Evolutionary conservation across 1,139 yeast species (phyloP).

Genomic region (Chernovozyma aurita): DNA sequence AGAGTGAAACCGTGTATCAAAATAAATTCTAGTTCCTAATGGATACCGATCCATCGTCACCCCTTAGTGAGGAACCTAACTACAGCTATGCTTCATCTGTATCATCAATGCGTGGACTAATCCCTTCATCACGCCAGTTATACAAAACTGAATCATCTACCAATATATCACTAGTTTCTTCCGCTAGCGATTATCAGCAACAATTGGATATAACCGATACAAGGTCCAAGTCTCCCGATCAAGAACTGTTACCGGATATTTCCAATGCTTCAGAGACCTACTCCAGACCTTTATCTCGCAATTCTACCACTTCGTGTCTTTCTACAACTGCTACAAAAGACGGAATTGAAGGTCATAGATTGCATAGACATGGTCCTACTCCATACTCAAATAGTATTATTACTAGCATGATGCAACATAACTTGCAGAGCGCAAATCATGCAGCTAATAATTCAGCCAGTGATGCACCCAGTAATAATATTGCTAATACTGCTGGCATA

Average conservation of each 20-base stretch:
- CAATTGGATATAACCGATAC: not conserved
- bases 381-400: constrained; percentile 32
- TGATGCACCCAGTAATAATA: not conserved
- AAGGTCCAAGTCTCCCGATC: not conserved
- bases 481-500: not conserved
- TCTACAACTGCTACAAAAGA: constrained; percentile 73
- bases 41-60: not conserved
- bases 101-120: not conserved
- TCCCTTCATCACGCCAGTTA: not conserved
- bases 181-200: constrained; percentile 3
- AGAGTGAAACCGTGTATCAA: too few relatives aligned
- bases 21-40: too few relatives aligned
- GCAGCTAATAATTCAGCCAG: not conserved
- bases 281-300: constrained; percentile 56
- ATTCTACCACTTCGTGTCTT: constrained; percentile 59
- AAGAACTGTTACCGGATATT: not conserved
- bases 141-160: constrained; percentile 3
- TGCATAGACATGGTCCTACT: constrained; percentile 42
- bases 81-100: constrained; percentile 1
- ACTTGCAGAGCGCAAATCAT: not conserved
- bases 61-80: constrained; percentile 1
- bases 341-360: constrained; percentile 61
- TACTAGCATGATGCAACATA: constrained; percentile 24
- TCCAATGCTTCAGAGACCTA: constrained; percentile 14
- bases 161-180: constrained; percentile 3